These are phyloP conservation scores for Dioszegia aurantiaca DNA, from an alignment of 768 basidiomycete species.

Conservation along the genomic window DNA sequence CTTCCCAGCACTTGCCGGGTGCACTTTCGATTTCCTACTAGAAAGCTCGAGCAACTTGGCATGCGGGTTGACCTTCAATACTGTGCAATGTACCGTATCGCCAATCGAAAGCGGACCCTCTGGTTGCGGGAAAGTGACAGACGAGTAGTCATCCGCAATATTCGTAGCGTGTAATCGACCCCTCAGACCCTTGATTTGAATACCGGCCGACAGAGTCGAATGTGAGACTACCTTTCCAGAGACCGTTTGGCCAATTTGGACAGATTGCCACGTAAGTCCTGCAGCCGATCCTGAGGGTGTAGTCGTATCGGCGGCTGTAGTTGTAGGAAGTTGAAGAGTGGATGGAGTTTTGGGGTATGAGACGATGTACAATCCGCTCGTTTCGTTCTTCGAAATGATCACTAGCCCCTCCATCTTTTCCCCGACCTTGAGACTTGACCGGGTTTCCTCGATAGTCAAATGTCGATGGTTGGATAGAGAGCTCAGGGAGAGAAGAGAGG, in stretches of 20 bases:
- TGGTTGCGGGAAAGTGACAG: conserved; percentile 40
- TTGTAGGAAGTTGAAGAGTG: too few species aligned
- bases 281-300: not conserved
- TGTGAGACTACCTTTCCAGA: conserved; percentile 77
- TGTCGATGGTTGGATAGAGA: conserved; percentile 78
- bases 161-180: conserved; percentile 82
- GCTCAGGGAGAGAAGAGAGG: conserved; percentile 80
- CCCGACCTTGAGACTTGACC: conserved; percentile 63
- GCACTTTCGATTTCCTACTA: conserved; percentile 69
- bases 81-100: conserved; percentile 66
- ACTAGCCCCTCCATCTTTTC: conserved; percentile 72
- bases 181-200: conserved; percentile 72
- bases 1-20: conserved; percentile 54
- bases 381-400: conserved; percentile 82
- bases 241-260: conserved; percentile 70
- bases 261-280: conserved; percentile 27
- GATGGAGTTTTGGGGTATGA: conserved; percentile 40
- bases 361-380: conserved; percentile 75
- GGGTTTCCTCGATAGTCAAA: conserved; percentile 66
- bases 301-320: conserved; percentile 24
- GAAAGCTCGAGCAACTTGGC: conserved; percentile 74
- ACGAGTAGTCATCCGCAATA: conserved; percentile 69
- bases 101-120: conserved; percentile 58
- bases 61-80: conserved; percentile 66
- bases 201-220: conserved; percentile 66